Evolutionary conservation across 2,329 filamentous ascomycete genomes (phyloP), one percentile per base, ranked within the genome.

Genomic region (Monilinia laxa): DNA sequence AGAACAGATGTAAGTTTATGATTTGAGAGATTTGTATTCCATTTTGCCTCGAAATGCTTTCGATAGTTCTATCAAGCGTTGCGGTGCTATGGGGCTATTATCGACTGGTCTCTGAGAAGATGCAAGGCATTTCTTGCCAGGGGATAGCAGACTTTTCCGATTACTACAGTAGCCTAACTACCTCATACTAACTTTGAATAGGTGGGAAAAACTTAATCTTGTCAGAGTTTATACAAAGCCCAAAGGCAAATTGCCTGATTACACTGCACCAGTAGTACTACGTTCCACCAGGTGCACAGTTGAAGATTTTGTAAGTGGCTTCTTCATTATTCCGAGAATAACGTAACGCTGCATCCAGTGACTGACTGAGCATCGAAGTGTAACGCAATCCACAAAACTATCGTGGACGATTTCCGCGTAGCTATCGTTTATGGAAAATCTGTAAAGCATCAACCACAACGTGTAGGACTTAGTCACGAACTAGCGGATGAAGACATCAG

Each of bases 381-480:
- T 81, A 97, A 97, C 81, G 86, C 92, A 72, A 99, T 99, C 77
- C 95, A 99, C 81, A 92, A 95, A 78, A 96, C 88, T 66, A 98
- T 99, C 77, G 85, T 95, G 66, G 95, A 99, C 74, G 90, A 97
- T 74, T 99, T 99, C 84, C 96, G 94, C 80, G 87, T 89, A 69
- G 95, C 95, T 65, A 90, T 99, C 76, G 95, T 99, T 53, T 99
- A 98, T 79, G 95, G 95, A 73, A 95, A 94, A 78, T 97, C 93
- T 66, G 94, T 98, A 73, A 98, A 98, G 84, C 95, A 99, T 81
- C 95, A 98, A 81, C 95, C 95, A 71, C 95, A 99, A 81, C 87
- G 93, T 75, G 95, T 98, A 70, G 95, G 95, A 60, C 84, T 99
- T 71, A 82, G 86, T 64, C 95, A 99, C 78, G 92, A 97, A 82